A percentile compares a stretch with the other conserved stretches of the same genome.
Conservation (phyloP, 257 asterid species). For the Plantago elongata region DNA sequence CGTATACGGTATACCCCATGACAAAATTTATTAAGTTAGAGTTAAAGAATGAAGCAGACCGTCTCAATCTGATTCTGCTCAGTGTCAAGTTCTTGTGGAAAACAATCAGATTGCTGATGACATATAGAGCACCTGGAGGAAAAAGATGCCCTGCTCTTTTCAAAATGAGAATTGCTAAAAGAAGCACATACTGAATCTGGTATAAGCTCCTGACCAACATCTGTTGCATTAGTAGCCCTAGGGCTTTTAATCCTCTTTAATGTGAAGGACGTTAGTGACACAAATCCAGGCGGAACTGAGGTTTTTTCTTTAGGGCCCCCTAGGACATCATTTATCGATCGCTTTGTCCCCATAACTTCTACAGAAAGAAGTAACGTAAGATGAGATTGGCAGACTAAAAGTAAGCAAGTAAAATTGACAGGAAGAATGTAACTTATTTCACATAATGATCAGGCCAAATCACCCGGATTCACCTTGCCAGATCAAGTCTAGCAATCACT, state of each 20-base stretch:
- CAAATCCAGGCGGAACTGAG: constrained; percentile 84
- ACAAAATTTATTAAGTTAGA: constrained; percentile 1
- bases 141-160: constrained; percentile 36
- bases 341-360: constrained; percentile 43
- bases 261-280: constrained; percentile 47
- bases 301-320: constrained; percentile 18
- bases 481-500: too few species aligned
- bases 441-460: too few species aligned
- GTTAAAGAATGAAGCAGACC: constrained; percentile 33
- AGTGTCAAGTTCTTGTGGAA: constrained; percentile 29
- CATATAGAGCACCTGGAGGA: constrained; percentile 45
- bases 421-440: too few species aligned
- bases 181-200: constrained; percentile 23
- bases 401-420: too few species aligned
- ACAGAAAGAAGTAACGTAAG: background rate
- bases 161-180: constrained; percentile 27
- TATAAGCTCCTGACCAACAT: constrained; percentile 20
- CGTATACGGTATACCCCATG: background rate
- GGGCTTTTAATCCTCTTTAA: constrained; percentile 33
- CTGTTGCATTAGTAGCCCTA: constrained; percentile 20
- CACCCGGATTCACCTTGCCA: too few species aligned
- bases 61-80: constrained; percentile 30
- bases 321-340: constrained; percentile 14
- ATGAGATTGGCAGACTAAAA: too few species aligned
- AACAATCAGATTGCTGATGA: constrained; percentile 24